phyloP scores from a whole-genome alignment of 139 green algal genomes.

The Ulvella scutata region DNA sequence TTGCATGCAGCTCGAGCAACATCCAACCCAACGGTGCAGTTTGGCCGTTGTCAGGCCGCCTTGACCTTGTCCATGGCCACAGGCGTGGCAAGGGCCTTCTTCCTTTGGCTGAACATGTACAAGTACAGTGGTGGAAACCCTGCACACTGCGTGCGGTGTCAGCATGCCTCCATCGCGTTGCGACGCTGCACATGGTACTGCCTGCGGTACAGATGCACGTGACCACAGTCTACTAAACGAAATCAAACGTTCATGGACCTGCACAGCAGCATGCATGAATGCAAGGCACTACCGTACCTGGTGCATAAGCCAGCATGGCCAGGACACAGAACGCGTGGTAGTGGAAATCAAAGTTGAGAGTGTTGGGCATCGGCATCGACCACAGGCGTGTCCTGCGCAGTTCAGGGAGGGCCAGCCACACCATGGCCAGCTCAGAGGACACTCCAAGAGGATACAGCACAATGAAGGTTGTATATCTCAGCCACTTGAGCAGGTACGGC shows the following conservation, averaged over 20 bases:
- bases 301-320: slow-evolving; percentile 29
- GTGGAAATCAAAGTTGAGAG: slow-evolving; percentile 62
- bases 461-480: slow-evolving; percentile 83
- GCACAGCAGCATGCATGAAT: background rate
- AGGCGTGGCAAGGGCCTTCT: slow-evolving; percentile 56
- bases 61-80: too few relatives aligned
- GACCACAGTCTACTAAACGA: slow-evolving; percentile 9
- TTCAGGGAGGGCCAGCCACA: slow-evolving; percentile 41
- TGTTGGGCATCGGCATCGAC: slow-evolving; percentile 60
- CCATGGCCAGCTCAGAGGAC: slow-evolving; percentile 65
- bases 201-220: too few relatives aligned
- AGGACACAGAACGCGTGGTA: slow-evolving; percentile 47
- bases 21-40: too few relatives aligned
- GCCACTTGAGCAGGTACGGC: slow-evolving; percentile 62
- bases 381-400: slow-evolving; percentile 17
- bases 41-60: too few relatives aligned
- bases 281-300: slow-evolving; percentile 15
- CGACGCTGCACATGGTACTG: too few relatives aligned
- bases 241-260: slow-evolving; percentile 7
- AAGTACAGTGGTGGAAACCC: slow-evolving; percentile 49
- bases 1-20: too few relatives aligned
- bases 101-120: slow-evolving; percentile 58
- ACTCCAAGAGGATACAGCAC: slow-evolving; percentile 85
- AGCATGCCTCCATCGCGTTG: too few relatives aligned
- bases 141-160: too few relatives aligned